Conservation (phyloP, 2,329 filamentous ascomycete genomes). For the Didymella keratinophila region DNA sequence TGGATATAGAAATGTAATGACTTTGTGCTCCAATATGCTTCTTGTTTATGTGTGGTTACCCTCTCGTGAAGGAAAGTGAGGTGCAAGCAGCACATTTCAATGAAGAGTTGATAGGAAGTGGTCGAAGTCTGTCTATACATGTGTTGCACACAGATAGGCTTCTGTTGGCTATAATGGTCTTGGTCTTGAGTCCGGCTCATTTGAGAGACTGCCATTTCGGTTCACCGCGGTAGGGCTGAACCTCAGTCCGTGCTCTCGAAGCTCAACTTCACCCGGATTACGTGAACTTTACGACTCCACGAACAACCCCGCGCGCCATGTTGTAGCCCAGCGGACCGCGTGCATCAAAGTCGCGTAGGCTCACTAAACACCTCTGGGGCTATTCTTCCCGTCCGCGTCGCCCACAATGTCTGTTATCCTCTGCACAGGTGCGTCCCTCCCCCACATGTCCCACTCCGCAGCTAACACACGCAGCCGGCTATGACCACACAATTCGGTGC, state of each 20-base stretch:
- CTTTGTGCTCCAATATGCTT: background rate
- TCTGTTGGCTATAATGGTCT: no score
- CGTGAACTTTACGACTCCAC: background rate
- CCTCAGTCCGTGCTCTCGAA: slow-evolving; percentile 11
- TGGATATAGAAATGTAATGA: slow-evolving; percentile 14
- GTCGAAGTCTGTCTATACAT: no score
- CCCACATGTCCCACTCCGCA: slow-evolving; percentile 22
- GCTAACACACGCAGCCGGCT: slow-evolving; percentile 64
- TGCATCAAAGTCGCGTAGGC: slow-evolving; percentile 12
- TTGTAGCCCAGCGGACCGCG: slow-evolving; percentile 2
- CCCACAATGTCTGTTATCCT: slow-evolving; percentile 69
- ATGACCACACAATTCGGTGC: slow-evolving; percentile 79
- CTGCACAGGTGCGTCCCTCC: slow-evolving; percentile 65
- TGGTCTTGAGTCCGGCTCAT: no score
- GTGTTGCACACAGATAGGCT: no score
- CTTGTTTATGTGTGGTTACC: background rate
- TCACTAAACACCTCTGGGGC: background rate
- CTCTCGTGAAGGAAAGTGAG: no score
- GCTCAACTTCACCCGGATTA: slow-evolving; percentile 16
- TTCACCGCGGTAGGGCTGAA: slow-evolving; percentile 28
- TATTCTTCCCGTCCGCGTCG: background rate
- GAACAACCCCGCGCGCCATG: slow-evolving; percentile 6
- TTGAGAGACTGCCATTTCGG: slow-evolving; percentile 3
- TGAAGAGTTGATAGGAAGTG: no score
- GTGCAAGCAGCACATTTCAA: no score